Evolutionary conservation across 345 rosid genomes (phyloP).

Genomic region (Populus simonii): DNA sequence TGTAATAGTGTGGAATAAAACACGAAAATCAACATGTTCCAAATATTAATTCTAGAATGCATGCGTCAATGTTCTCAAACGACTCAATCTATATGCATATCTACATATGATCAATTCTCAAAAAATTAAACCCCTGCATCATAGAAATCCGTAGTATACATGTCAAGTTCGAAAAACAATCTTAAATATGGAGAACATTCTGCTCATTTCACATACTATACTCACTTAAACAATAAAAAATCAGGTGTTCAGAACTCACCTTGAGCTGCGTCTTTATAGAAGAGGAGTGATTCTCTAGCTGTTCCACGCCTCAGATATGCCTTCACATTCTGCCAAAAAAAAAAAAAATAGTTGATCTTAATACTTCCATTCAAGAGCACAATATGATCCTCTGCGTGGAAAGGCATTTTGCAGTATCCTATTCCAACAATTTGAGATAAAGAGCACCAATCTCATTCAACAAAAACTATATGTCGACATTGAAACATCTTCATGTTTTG

Average conservation of each 20-base stretch:
- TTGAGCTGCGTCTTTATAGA: conserved; percentile 74
- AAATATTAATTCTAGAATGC: not conserved
- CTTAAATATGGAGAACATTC: not conserved
- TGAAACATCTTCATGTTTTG: not conserved
- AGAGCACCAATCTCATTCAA: not conserved
- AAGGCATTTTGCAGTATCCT: not conserved
- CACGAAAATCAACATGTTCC: not conserved
- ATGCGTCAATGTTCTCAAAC: too few species aligned
- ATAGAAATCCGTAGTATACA: not conserved
- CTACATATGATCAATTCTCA: too few species aligned
- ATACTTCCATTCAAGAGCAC: not conserved
- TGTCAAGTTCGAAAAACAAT: not conserved
- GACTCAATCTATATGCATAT: too few species aligned
- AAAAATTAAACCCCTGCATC: too few species aligned
- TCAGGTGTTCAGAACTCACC: conserved; percentile 38
- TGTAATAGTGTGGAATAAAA: not conserved
- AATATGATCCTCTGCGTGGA: not conserved
- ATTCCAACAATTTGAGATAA: not conserved
- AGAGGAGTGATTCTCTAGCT: conserved; percentile 75
- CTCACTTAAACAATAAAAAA: not conserved
- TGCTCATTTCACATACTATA: not conserved
- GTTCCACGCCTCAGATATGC: conserved; percentile 93
- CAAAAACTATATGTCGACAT: not conserved
- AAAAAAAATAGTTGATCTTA: conserved; percentile 1
- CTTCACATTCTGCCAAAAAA: conserved; percentile 70